These are phyloP conservation scores for Linum trigynum DNA, from an alignment of 345 rosid species.

Conservation along the genomic window DNA sequence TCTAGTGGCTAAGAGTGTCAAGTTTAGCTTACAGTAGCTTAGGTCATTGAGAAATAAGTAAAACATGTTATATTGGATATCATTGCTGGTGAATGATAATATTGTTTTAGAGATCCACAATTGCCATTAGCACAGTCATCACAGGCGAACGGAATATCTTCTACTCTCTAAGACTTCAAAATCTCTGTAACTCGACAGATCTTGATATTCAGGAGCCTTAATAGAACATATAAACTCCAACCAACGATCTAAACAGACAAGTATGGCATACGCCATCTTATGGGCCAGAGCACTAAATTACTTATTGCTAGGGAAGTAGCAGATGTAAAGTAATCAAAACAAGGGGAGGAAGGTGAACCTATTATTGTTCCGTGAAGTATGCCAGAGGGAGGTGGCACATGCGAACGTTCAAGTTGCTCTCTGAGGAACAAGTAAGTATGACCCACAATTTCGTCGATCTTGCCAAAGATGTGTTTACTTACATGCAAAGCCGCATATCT, in stretches of 20 bases:
- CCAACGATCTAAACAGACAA: neutral
- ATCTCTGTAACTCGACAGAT: no score
- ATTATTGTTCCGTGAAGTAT: conserved; percentile 77
- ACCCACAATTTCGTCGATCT: conserved; percentile 72
- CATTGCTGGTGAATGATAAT: no score
- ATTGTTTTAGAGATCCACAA: no score
- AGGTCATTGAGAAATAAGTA: no score
- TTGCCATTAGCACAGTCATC: no score
- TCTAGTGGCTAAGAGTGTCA: no score
- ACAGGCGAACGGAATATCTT: no score
- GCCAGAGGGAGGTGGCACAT: conserved; percentile 48
- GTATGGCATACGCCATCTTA: neutral
- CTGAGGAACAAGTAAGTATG: conserved; percentile 70
- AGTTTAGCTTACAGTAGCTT: no score
- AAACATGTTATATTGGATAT: no score
- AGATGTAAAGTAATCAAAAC: neutral
- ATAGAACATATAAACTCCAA: neutral
- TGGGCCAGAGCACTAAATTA: neutral
- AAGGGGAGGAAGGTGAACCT: conserved; percentile 32
- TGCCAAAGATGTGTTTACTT: conserved; percentile 50
- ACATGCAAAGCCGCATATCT: conserved; percentile 61
- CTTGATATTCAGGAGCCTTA: no score
- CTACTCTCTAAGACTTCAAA: no score
- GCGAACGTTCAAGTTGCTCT: conserved; percentile 70
- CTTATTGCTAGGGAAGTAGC: neutral